Evolutionary conservation across 2,329 filamentous ascomycete species (phyloP).

Genomic region (Fusarium buharicum): DNA sequence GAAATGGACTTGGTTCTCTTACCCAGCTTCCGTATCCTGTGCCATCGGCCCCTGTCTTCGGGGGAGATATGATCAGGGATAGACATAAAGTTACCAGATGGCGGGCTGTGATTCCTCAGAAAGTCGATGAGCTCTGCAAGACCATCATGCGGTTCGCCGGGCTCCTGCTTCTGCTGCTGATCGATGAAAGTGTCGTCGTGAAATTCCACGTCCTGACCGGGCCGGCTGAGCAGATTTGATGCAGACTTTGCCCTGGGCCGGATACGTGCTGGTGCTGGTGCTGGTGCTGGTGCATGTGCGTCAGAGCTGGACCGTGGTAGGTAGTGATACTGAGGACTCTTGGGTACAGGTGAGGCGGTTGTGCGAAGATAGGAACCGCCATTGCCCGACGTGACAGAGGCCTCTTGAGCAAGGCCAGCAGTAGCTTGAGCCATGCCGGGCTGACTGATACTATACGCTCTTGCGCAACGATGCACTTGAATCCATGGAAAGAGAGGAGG

Average conservation of each 20-base stretch:
- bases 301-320: constrained; percentile 3
- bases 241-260: constrained; percentile 41
- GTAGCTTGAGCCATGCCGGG: constrained; percentile 42
- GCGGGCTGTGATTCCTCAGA: constrained; percentile 60
- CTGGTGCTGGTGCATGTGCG: background rate
- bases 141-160: constrained; percentile 41
- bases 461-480: constrained; percentile 39
- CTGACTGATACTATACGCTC: constrained; percentile 33
- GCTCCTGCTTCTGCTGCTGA: constrained; percentile 29
- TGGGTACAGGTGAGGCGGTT: constrained; percentile 13
- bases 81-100: constrained; percentile 62
- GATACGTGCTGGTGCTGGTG: constrained; percentile 26
- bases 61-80: constrained; percentile 49
- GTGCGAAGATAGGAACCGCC: constrained; percentile 34
- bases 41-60: constrained; percentile 54
- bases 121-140: constrained; percentile 59
- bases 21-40: constrained; percentile 55
- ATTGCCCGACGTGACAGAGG: constrained; percentile 38
- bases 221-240: constrained; percentile 36
- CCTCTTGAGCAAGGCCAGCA: constrained; percentile 33
- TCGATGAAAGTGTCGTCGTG: constrained; percentile 37
- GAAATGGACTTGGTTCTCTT: constrained; percentile 51
- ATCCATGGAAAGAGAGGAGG: constrained; percentile 35
- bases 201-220: constrained; percentile 31
- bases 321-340: constrained; percentile 9